Evolutionary conservation across 345 rosid genomes (phyloP), one percentile per base, ranked within the genome.

Genomic region (Streptanthus diversifolius): DNA sequence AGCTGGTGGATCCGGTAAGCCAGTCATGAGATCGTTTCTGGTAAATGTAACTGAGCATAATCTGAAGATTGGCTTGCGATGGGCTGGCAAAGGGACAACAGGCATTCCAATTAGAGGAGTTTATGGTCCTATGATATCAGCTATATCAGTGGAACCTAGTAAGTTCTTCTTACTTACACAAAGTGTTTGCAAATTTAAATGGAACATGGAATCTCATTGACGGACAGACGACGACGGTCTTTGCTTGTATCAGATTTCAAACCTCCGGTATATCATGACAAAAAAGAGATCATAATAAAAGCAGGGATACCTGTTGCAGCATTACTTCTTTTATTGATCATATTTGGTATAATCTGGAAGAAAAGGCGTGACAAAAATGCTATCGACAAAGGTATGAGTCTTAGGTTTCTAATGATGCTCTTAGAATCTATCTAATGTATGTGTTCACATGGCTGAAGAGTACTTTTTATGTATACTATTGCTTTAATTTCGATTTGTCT

Each of bases 41-140:
- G 75, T 77, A 2, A 55, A 19, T 39, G 65, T 77, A 60, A 85
- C 81, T 1, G 79, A 68, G 29, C 27, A 82, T 61, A 87, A 82
- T 3, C 64, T 91, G 66, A 84, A 91, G 86, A 84, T 91, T 30
- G 89, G 81, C 25, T 67, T 91, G 9, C 78, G 88, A 68, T 88
- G 92, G 92, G 88, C 90, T 62, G 97, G 91, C 11, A 87, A 80
- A 78, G 92, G 97, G 21, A 88, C 97, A 13, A 90, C 92, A 2
- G 82, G 82, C 43, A 87, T 88, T 49, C 97, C 95, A 2, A 11
- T 7, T 0, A 80, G 97, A 77, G 95, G 95, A 73, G 70, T 66
- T 59, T 88, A 91, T 49, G 97, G 97, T 44, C 91, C 95, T 80
- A 70, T 86, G 43, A 83, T 91, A 14, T 91, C 96, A 47, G 96